Evolutionary conservation across 225 moss, liverwort and hornwort species (phyloP).

Genomic region (Marchantia paleacea): DNA sequence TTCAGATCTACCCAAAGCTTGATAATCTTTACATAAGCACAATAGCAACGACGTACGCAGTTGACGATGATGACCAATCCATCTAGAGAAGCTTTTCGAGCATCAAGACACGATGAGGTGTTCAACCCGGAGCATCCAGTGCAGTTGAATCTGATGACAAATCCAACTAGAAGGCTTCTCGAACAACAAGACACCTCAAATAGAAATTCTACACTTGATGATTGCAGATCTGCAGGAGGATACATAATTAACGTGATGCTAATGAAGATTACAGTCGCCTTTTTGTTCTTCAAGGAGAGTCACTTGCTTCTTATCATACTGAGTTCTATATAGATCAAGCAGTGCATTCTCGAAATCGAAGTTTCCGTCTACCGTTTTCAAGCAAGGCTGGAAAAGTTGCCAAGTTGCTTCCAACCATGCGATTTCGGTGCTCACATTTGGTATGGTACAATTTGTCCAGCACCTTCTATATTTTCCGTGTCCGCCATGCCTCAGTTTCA

Average conservation of each 20-base stretch:
- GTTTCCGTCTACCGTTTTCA: slow-evolving; percentile 85
- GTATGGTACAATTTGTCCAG: slow-evolving; percentile 30
- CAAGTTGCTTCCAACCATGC: slow-evolving; percentile 61
- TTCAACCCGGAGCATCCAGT: no score
- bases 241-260: slow-evolving; percentile 47
- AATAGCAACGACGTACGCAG: no score
- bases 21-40: no score
- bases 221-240: slow-evolving; percentile 73
- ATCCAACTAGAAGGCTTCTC: no score
- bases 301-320: slow-evolving; percentile 44
- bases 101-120: no score
- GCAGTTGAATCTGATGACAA: no score
- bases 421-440: slow-evolving; percentile 57
- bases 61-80: no score
- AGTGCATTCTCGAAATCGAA: slow-evolving; percentile 90
- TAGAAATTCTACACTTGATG: background rate
- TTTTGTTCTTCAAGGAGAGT: slow-evolving; percentile 73
- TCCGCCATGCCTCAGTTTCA: background rate
- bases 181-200: no score
- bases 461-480: background rate
- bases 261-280: slow-evolving; percentile 49
- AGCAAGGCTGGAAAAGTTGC: slow-evolving; percentile 92
- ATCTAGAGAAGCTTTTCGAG: no score
- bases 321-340: slow-evolving; percentile 69
- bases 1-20: no score